phyloP scores from a whole-genome alignment of 352 stramenopile species.

The Halophytophthora batemanensis region DNA sequence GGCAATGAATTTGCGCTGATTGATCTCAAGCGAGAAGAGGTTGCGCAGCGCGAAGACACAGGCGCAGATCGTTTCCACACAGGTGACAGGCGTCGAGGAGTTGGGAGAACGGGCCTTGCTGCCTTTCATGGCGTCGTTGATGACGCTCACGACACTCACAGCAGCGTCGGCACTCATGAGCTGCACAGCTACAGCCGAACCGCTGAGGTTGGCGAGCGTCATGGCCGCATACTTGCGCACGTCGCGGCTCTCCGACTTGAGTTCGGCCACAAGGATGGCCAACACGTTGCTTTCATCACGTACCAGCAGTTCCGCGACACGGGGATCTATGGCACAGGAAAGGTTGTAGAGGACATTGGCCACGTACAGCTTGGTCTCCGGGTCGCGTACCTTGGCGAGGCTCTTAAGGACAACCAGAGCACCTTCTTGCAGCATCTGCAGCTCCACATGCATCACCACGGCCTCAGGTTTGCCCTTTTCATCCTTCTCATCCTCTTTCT shows the following conservation, averaged over 20 bases:
- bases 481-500: constrained; percentile 4
- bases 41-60: constrained; percentile 78
- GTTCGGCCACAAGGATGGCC: constrained; percentile 53
- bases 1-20: constrained; percentile 62
- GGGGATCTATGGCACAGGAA: constrained; percentile 44
- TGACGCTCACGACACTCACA: constrained; percentile 35
- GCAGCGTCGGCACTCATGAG: constrained; percentile 55
- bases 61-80: constrained; percentile 45
- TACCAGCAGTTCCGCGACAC: constrained; percentile 49
- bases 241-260: constrained; percentile 66
- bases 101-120: constrained; percentile 25
- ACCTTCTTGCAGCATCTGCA: constrained; percentile 64
- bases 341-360: constrained; percentile 85
- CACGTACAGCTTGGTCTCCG: constrained; percentile 81
- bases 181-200: constrained; percentile 42
- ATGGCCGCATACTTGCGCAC: constrained; percentile 62
- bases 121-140: constrained; percentile 73
- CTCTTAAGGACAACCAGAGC: constrained; percentile 60
- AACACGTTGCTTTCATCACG: constrained; percentile 70
- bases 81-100: constrained; percentile 15
- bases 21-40: constrained; percentile 51
- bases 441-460: constrained; percentile 23
- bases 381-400: constrained; percentile 69
- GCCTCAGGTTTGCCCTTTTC: not conserved
- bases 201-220: constrained; percentile 66